phyloP scores from a whole-genome alignment of 257 asterid genomes.

The Apocynum venetum region DNA sequence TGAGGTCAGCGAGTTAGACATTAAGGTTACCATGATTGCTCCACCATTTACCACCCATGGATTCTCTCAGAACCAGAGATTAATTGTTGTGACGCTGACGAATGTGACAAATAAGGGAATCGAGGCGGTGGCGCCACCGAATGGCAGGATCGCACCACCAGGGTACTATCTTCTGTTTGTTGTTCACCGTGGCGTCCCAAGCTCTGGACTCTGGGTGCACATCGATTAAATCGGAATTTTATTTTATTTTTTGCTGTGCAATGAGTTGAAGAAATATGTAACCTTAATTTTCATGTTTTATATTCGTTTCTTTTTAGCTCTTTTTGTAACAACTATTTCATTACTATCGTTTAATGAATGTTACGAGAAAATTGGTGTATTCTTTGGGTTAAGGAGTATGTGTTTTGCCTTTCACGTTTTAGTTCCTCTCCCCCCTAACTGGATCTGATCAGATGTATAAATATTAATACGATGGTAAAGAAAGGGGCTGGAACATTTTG shows the following conservation, averaged over 20 bases:
- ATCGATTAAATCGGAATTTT: constrained; percentile 21
- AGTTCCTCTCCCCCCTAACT: too few species aligned
- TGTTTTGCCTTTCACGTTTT: too few species aligned
- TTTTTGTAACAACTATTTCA: background rate
- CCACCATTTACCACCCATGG: constrained; percentile 98
- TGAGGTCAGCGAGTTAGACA: constrained; percentile 2
- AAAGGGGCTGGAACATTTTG: too few species aligned
- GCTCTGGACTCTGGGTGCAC: constrained; percentile 75
- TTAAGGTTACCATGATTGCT: constrained; percentile 67
- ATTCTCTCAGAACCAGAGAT: constrained; percentile 72
- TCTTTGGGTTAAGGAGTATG: background rate
- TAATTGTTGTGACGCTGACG: constrained; percentile 52
- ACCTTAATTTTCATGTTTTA: background rate
- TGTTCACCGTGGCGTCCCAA: constrained; percentile 71
- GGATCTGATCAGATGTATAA: too few species aligned
- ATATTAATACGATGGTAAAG: too few species aligned
- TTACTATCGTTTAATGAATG: background rate
- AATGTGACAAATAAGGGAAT: constrained; percentile 14
- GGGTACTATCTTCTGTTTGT: constrained; percentile 73
- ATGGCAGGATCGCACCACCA: constrained; percentile 73
- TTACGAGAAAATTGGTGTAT: background rate
- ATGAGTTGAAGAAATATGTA: background rate
- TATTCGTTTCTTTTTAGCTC: background rate
- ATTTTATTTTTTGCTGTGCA: background rate
- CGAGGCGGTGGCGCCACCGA: constrained; percentile 61